These are phyloP conservation scores for Scleroderma bovista DNA, from an alignment of 768 basidiomycete species.

Conservation along the genomic window DNA sequence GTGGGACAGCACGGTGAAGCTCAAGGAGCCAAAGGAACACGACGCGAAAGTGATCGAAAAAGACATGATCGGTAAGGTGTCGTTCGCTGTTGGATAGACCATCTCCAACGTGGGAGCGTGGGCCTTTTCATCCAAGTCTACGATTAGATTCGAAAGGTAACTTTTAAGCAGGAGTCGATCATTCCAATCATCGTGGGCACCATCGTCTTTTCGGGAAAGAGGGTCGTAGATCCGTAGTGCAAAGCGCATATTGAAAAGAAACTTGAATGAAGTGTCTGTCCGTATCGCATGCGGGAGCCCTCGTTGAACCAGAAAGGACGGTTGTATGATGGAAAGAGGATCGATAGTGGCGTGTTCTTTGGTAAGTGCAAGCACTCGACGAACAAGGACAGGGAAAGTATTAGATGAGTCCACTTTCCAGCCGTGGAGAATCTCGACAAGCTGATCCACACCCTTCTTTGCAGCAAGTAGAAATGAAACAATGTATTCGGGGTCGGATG, in stretches of 20 bases:
- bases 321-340: conserved; percentile 77
- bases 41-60: conserved; percentile 8
- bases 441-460: conserved; percentile 7
- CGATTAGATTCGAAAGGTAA: conserved; percentile 29
- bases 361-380: conserved; percentile 47
- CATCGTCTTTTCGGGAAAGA: neutral
- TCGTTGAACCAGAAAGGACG: conserved; percentile 76
- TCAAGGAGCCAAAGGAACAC: conserved; percentile 13
- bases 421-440: conserved; percentile 20
- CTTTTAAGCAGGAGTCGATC: conserved; percentile 34
- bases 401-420: conserved; percentile 27
- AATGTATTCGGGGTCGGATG: conserved; percentile 27
- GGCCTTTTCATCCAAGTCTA: conserved; percentile 41
- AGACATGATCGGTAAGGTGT: conserved; percentile 3
- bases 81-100: conserved; percentile 13
- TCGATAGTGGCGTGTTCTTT: conserved; percentile 51
- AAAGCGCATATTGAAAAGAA: conserved; percentile 69
- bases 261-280: conserved; percentile 63
- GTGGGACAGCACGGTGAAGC: conserved; percentile 15
- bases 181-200: conserved; percentile 16
- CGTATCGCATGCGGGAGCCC: conserved; percentile 66
- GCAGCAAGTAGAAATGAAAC: conserved; percentile 9
- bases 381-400: conserved; percentile 37
- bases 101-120: conserved; percentile 17
- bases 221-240: conserved; percentile 44